These are phyloP conservation scores for Phanerodontia chrysosporium DNA, from an alignment of 768 basidiomycete genomes.

Conservation along the genomic window DNA sequence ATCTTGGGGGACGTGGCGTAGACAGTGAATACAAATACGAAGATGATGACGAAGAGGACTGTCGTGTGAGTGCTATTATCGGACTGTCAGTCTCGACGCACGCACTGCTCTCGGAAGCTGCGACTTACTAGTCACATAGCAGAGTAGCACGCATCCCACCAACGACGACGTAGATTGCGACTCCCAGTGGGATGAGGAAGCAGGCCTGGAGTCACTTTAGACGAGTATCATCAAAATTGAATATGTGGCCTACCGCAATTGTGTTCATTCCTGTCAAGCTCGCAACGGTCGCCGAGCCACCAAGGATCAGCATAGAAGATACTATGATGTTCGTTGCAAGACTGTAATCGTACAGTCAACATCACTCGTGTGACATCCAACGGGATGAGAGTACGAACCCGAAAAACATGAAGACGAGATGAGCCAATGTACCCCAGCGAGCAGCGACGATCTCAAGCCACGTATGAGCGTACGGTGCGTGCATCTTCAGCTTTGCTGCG, in stretches of 20 bases:
- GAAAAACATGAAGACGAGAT: slow-evolving; percentile 86
- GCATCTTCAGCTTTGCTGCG: slow-evolving; percentile 87
- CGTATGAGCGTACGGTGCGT: slow-evolving; percentile 85
- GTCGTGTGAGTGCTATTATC: slow-evolving; percentile 72
- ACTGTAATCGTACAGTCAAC: slow-evolving; percentile 28
- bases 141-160: slow-evolving; percentile 86
- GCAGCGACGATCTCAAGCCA: slow-evolving; percentile 84
- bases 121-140: slow-evolving; percentile 80
- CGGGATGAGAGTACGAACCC: slow-evolving; percentile 35
- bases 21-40: slow-evolving; percentile 71
- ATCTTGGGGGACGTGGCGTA: slow-evolving; percentile 79
- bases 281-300: slow-evolving; percentile 84
- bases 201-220: slow-evolving; percentile 50
- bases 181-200: slow-evolving; percentile 86
- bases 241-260: slow-evolving; percentile 49
- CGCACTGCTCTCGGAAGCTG: background rate
- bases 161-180: slow-evolving; percentile 83
- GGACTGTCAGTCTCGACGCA: background rate
- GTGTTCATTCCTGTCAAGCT: slow-evolving; percentile 88
- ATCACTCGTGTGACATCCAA: background rate
- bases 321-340: slow-evolving; percentile 89
- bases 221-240: background rate
- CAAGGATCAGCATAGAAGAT: slow-evolving; percentile 79
- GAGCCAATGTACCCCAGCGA: slow-evolving; percentile 78
- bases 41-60: slow-evolving; percentile 83